These are phyloP conservation scores for Corymbia citriodora DNA, from an alignment of 441 rosid species.

Conservation along the genomic window DNA sequence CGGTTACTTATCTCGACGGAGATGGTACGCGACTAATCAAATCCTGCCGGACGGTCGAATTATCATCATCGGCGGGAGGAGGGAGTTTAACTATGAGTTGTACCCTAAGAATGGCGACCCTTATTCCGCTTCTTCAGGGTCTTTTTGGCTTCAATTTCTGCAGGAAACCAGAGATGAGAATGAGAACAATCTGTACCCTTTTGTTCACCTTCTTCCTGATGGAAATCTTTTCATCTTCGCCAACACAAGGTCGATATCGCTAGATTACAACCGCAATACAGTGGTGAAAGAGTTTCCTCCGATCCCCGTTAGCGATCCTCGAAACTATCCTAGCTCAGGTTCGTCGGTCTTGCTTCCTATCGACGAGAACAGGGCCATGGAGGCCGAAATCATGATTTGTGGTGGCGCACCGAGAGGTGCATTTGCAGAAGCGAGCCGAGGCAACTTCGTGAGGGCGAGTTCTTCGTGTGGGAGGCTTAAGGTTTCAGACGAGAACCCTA, in stretches of 20 bases:
- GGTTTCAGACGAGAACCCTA: slow-evolving; percentile 39
- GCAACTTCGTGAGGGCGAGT: slow-evolving; percentile 36
- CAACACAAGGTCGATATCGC: slow-evolving; percentile 53
- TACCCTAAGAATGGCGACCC: slow-evolving; percentile 24
- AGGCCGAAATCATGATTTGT: slow-evolving; percentile 72
- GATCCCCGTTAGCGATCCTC: slow-evolving; percentile 56
- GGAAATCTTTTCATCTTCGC: slow-evolving; percentile 82
- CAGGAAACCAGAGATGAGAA: slow-evolving; percentile 39
- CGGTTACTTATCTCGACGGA: slow-evolving; percentile 33
- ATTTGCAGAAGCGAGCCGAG: slow-evolving; percentile 7
- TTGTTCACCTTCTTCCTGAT: slow-evolving; percentile 72
- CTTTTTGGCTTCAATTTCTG: slow-evolving; percentile 32
- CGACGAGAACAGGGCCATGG: slow-evolving; percentile 31
- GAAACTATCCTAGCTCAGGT: slow-evolving; percentile 86
- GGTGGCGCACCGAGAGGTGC: slow-evolving; percentile 75
- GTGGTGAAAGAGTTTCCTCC: slow-evolving; percentile 50
- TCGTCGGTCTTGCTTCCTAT: slow-evolving; percentile 76
- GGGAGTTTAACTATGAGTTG: slow-evolving; percentile 58
- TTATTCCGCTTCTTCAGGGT: background rate
- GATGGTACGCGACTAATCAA: slow-evolving; percentile 83
- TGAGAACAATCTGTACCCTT: slow-evolving; percentile 86
- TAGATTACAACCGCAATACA: slow-evolving; percentile 46
- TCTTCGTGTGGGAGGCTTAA: slow-evolving; percentile 68
- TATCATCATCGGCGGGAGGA: slow-evolving; percentile 73
- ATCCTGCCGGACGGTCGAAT: slow-evolving; percentile 66